Conservation (phyloP, 345 rosid genomes). For the Crucihimalaya himalaica region DNA sequence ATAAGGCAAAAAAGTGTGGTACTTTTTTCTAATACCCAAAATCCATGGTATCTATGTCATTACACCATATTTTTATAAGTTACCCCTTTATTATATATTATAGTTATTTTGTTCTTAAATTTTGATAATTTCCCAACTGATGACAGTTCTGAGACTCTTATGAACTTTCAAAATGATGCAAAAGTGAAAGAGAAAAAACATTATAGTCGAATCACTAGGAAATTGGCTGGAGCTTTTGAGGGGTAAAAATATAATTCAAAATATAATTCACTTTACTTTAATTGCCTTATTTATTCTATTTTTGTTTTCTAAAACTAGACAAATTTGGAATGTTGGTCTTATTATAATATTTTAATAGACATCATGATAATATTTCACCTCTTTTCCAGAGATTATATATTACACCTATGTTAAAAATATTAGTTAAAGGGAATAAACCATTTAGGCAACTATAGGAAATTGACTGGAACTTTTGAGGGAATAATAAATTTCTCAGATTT, state of each 20-base stretch:
- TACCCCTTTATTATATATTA: too few relatives aligned
- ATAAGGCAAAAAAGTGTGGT: too few relatives aligned
- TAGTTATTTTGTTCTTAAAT: too few relatives aligned
- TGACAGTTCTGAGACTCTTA: too few relatives aligned
- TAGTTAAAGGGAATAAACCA: neutral
- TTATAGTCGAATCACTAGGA: neutral
- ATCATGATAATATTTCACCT: neutral
- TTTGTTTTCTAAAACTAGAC: neutral
- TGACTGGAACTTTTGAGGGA: constrained; percentile 4
- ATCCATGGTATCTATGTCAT: too few relatives aligned
- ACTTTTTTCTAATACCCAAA: too few relatives aligned
- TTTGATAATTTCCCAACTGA: too few relatives aligned
- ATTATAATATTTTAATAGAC: neutral
- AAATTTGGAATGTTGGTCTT: neutral
- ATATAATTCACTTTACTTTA: neutral
- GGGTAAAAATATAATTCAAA: neutral
- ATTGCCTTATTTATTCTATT: neutral
- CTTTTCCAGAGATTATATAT: neutral
- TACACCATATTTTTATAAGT: too few relatives aligned
- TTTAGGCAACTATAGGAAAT: neutral
- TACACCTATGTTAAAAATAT: neutral
- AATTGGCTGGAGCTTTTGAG: neutral
- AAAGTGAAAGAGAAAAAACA: too few relatives aligned
- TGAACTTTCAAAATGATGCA: too few relatives aligned
- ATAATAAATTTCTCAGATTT: neutral